Base-by-base conservation (phyloP, 805 yeast species). In the Saturnispora quitensis region DNA sequence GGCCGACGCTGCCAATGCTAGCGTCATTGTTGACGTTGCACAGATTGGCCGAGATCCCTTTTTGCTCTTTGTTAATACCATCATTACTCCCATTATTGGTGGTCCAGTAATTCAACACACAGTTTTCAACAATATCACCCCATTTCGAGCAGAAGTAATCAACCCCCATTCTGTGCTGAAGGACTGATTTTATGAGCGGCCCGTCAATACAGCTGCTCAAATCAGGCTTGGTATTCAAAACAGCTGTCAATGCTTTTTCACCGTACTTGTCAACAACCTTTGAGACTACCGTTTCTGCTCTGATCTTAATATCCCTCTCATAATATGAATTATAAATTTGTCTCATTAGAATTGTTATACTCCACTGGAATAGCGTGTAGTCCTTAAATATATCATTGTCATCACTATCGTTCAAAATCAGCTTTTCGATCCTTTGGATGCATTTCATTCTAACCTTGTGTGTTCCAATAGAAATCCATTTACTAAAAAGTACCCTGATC, bases 401-500 rank as follows among this genome's bases (percentile, higher is more conserved):
- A 42, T 28, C 25, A 34, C 8, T n/a, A 22, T 20, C 4, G 4
- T 44, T 20, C 17, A 38, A 22, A 12, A 47, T 25, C 5, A 27
- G 6, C 6, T 42, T 45, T 24, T 43, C 44, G 9, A 52, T 28
- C 10, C 45, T 33, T 25, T 52, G 38, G 10, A 36, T 40, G 5
- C 47, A 44, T n/a, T 34, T 38, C 12, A 34, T 25, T n/a, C 50
- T 22, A 13, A 43, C 44, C 2, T 34, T 43, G 4, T 45, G 38
- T 5, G 28, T 8, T 12, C 52, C 50, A 31, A 33, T 17, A 38
- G 40, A 31, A 13, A 38, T 42, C 35, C 47, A 24, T 20, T 52
- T 52, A 34, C 49, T 50, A 25, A 91, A 69, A 2, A 89, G 70
- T 6, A 83, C 74, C 45, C 93, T 69, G 42, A 88, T 72, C 56